Conservation (phyloP, 768 basidiomycete species). For the Leucocoprinus sp. region DNA sequence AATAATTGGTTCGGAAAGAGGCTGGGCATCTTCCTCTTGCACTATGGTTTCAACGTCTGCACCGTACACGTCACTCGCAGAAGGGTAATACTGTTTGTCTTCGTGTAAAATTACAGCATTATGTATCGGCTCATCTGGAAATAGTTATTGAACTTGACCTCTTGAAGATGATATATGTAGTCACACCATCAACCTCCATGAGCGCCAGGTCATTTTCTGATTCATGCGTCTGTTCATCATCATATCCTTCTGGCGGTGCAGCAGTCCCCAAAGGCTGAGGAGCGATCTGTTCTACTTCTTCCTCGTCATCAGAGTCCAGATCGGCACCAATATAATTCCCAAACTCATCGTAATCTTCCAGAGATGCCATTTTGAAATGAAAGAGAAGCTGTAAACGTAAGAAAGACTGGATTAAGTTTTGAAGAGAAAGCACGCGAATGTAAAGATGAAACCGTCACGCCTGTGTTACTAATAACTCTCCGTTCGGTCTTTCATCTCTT, state of each 20-base stretch:
- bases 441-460: conserved; percentile 3
- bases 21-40: conserved; percentile 97
- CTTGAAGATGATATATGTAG: conserved; percentile 9
- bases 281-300: conserved; percentile 37
- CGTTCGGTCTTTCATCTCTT: conserved; percentile 9
- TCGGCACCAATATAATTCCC: conserved; percentile 98
- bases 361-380: conserved; percentile 32
- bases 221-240: conserved; percentile 54
- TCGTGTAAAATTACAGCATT: conserved; percentile 89
- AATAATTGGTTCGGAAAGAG: conserved; percentile 89
- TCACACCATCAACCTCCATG: conserved; percentile 81
- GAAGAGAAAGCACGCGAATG: conserved; percentile 2
- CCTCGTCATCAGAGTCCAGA: conserved; percentile 79
- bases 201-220: conserved; percentile 48
- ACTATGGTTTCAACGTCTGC: conserved; percentile 92
- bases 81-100: conserved; percentile 97
- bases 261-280: conserved; percentile 26
- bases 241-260: conserved; percentile 75
- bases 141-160: neutral
- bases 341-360: conserved; percentile 90
- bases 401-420: neutral
- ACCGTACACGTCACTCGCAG: conserved; percentile 88
- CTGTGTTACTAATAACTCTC: conserved; percentile 6
- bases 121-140: conserved; percentile 55
- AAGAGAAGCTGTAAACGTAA: conserved; percentile 9